Base-by-base conservation (phyloP, 2,329 filamentous ascomycete genomes). In the Pestalotiopsis fici region DNA sequence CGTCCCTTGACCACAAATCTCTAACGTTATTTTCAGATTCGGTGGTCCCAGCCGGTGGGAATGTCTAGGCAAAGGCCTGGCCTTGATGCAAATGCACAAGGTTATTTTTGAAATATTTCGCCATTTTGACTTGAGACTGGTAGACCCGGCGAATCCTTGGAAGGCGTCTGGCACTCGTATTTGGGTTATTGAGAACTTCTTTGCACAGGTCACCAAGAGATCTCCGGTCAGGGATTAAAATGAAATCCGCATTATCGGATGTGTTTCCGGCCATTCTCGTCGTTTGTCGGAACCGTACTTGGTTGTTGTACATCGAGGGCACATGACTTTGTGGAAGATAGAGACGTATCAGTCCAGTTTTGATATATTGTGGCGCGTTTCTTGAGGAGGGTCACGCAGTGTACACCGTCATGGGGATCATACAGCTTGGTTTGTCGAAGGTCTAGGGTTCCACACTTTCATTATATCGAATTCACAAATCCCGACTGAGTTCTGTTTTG, bases 31-130 rank as follows among this genome's bases (percentile, higher is more conserved):
- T 59, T n/a, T 15, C 35, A 61, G 59, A 7, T 61, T 61, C 21
- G 59, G 59, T 23, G 59, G 59, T 23, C 59, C 59, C 3, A 61
- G 59, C 35, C 59, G 59, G 39, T 61, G 59, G 59, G 59, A 61
- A n/a, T 61, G 59, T 35, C 59, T 61, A 9, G 59, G 59, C 27
- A 61, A 61, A 23, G 59, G 59, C 7, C 18, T 61, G 59, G 59
- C 59, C n/a, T 61, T 61, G 15, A 61, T 61, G 59, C 28, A 61
- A 21, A 61, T 61, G 59, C 59, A 61, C 35, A 61, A 61, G 35
- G 59, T 61, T 9, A 5, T 61, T 15, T 61, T 61, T 27, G 59
- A 61, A 23, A n/a, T 61, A 21, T 39, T 61, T 13, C 59, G 59
- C 21, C 59, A 35, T 11, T 61, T 61, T 39, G 31, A 61, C 59